phyloP scores from a whole-genome alignment of 441 rosid species.

The Brassica hybrid region DNA sequence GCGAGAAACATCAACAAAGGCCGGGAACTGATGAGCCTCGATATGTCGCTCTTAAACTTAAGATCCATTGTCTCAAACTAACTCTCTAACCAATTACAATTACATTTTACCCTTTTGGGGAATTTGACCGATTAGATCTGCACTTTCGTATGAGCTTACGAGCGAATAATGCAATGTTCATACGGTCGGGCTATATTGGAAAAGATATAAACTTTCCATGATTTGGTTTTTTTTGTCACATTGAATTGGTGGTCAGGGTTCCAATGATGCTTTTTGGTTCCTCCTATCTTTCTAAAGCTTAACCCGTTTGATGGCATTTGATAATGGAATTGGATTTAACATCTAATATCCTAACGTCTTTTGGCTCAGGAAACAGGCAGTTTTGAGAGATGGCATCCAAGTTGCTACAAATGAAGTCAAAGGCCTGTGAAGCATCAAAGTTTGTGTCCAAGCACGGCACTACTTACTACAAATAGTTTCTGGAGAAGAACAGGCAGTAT shows the following conservation, averaged over 20 bases:
- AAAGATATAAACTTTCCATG: not conserved
- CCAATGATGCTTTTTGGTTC: slow-evolving; percentile 2
- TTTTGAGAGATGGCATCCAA: slow-evolving; percentile 57
- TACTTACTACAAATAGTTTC: slow-evolving; percentile 71
- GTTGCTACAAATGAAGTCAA: slow-evolving; percentile 68
- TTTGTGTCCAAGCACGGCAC: slow-evolving; percentile 67
- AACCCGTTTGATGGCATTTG: not conserved
- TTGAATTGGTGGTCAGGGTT: not conserved
- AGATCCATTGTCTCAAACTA: too few relatives aligned
- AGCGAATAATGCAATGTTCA: slow-evolving; percentile 1
- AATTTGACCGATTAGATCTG: slow-evolving; percentile 30
- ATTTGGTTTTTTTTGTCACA: slow-evolving; percentile 14
- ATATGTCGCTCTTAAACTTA: too few relatives aligned
- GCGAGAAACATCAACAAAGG: too few relatives aligned
- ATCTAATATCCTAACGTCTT: not conserved
- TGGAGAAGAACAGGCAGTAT: slow-evolving; percentile 71
- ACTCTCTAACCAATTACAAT: too few relatives aligned
- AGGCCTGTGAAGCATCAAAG: slow-evolving; percentile 76
- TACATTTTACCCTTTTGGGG: not conserved
- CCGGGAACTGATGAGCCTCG: too few relatives aligned
- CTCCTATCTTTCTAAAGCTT: not conserved
- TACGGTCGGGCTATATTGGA: not conserved
- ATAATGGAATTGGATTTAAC: not conserved
- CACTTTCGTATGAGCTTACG: not conserved
- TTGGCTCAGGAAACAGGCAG: slow-evolving; percentile 28